Evolutionary conservation across 2,329 filamentous ascomycete genomes (phyloP).

Genomic region (Microdochium paspali): DNA sequence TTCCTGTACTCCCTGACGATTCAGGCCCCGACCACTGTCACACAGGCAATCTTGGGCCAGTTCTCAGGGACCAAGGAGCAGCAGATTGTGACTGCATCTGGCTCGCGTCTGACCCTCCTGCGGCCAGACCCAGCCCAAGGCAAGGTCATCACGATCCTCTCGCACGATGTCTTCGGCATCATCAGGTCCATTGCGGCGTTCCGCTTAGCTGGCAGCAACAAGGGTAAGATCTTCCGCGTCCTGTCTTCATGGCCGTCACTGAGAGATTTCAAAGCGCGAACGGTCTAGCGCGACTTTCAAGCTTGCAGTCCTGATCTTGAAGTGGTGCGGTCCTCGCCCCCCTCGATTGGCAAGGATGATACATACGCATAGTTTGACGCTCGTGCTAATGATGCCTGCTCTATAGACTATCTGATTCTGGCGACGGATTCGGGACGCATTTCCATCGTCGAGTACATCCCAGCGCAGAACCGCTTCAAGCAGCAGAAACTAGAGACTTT

Average conservation of each 20-base stretch:
- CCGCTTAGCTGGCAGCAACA: slow-evolving; percentile 83
- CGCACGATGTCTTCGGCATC: slow-evolving; percentile 94
- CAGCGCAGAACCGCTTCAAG: slow-evolving; percentile 77
- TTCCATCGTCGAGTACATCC: slow-evolving; percentile 84
- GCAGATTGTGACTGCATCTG: slow-evolving; percentile 89
- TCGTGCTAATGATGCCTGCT: slow-evolving; percentile 10
- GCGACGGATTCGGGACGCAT: slow-evolving; percentile 94
- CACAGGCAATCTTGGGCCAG: slow-evolving; percentile 86
- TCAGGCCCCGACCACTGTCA: slow-evolving; percentile 81
- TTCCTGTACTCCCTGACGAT: slow-evolving; percentile 97
- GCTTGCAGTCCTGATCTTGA: slow-evolving; percentile 10
- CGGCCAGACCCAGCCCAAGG: slow-evolving; percentile 78
- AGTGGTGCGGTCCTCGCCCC: slow-evolving; percentile 11
- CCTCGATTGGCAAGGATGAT: slow-evolving; percentile 7
- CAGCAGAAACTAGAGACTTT: slow-evolving; percentile 94
- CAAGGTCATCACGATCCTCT: slow-evolving; percentile 76
- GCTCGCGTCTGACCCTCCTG: slow-evolving; percentile 79
- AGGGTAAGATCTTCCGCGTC: slow-evolving; percentile 63
- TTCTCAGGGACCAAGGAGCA: slow-evolving; percentile 96
- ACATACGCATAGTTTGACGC: slow-evolving; percentile 1
- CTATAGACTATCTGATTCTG: slow-evolving; percentile 86
- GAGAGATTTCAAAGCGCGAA: slow-evolving; percentile 63
- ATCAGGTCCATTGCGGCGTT: slow-evolving; percentile 84
- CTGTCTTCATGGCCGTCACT: slow-evolving; percentile 42
- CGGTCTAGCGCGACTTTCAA: slow-evolving; percentile 30